Evolutionary conservation across 2,329 filamentous ascomycete species (phyloP), one percentile per base, ranked within the genome.

Genomic region (Alternaria conjuncta): DNA sequence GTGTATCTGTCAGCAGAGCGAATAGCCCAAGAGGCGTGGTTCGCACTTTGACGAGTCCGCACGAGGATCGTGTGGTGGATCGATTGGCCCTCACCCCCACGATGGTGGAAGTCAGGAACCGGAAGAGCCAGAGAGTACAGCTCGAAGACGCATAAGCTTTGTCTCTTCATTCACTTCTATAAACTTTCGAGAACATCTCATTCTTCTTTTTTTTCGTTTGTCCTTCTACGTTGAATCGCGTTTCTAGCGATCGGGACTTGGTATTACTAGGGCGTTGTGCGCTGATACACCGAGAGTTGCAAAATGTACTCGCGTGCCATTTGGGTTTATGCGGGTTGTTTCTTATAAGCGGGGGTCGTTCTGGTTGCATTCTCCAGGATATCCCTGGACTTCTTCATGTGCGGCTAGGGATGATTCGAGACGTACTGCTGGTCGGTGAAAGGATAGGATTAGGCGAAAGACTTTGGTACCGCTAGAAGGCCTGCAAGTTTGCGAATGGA

Each of bases 61-160:
- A 53, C 15, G 54, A 65, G 9, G 75, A 75, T 50, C 65, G 71
- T 12, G 41, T 78, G 30, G 70, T 75, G 5, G 75, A 78, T 6
- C 62, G 61, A 21, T 70, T 72, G 56, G 64, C 71, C 15, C 68
- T 80, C 5, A 79, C 74, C 28, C 78, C 78, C 13, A 79, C 73
- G 3, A 65, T 80, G 64, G 78, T 80, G 6, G 76, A 80, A 50
- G 69, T 80, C 36, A 72, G 71, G 63, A 78, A 79, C 30, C 66
- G 77, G 12, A 78, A 73, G 69, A 79, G 76, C 60, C 77, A 79
- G 47, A 66, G 74, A 51, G 78, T 79, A 44, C 73, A 76, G 64
- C 57, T 80, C 36, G 77, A 76, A n/a, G 75, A 79, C 58, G 74
- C 71, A 11, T 79, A 70, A 65, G 50, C 43, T 28, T 51, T 32